Conservation (phyloP, 805 yeast species). For the Myxozyma kluyveri region DNA sequence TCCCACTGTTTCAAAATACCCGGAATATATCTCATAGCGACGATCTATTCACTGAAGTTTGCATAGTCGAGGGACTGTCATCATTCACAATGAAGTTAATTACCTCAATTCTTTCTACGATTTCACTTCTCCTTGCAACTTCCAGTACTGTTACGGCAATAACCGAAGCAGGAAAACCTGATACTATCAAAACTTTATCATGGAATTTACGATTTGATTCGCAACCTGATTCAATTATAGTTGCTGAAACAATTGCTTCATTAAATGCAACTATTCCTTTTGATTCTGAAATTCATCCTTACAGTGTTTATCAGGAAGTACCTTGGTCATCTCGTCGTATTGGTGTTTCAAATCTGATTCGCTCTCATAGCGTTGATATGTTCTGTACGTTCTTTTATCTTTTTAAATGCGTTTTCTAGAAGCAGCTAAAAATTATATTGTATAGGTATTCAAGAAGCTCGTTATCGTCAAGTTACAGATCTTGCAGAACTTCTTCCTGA, state of each 20-base stretch:
- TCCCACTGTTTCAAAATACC: no score
- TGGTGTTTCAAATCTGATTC: constrained; percentile 5
- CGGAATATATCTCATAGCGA: no score
- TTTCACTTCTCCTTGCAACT: neutral
- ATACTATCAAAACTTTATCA: neutral
- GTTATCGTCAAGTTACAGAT: constrained; percentile 8
- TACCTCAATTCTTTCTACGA: neutral
- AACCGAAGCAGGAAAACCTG: neutral
- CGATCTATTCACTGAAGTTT: no score
- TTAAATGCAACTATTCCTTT: constrained; percentile 7
- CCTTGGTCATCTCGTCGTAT: constrained; percentile 19
- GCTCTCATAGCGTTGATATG: no score
- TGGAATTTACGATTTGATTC: constrained; percentile 14
- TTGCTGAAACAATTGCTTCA: constrained; percentile 9
- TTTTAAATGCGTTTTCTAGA: no score
- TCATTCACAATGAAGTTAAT: no score
- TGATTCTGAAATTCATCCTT: constrained; percentile 1
- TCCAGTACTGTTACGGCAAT: neutral
- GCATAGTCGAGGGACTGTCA: no score
- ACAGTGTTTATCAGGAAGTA: constrained; percentile 2
- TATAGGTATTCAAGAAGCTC: constrained; percentile 13
- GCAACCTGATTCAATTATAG: constrained; percentile 2
- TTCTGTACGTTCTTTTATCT: neutral
- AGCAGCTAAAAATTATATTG: neutral
- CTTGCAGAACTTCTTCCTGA: constrained; percentile 1